Evolutionary conservation across 768 basidiomycete species (phyloP).

Genomic region (Serendipita sp.): DNA sequence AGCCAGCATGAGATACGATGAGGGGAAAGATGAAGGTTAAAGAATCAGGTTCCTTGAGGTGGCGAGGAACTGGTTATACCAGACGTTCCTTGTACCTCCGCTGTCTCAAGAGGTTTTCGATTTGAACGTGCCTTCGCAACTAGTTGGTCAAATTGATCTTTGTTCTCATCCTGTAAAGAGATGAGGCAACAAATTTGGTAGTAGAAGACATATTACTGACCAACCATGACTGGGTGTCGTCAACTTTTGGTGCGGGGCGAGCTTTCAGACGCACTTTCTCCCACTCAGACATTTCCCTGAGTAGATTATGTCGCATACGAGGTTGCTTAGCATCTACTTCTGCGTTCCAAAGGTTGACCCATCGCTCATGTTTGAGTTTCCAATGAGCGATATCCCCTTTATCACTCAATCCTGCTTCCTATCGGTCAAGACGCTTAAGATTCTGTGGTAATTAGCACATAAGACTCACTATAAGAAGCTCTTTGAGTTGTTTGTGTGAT

Average conservation of each 20-base stretch:
- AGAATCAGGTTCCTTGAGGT: background rate
- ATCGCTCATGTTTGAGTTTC: background rate
- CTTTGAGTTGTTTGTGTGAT: background rate
- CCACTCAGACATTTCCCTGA: constrained; percentile 1
- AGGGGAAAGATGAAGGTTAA: too few species aligned
- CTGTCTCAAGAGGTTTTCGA: background rate
- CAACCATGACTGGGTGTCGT: background rate
- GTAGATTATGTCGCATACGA: background rate
- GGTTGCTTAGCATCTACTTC: background rate
- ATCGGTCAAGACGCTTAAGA: background rate
- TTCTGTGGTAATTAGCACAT: background rate
- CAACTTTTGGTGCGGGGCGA: background rate
- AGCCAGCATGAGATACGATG: too few species aligned
- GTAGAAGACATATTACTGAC: background rate
- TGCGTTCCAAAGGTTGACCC: constrained; percentile 4
- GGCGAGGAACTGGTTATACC: background rate
- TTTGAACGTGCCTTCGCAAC: background rate
- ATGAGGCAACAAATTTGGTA: background rate
- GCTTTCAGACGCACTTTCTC: background rate
- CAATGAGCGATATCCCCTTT: background rate
- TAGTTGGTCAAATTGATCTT: background rate
- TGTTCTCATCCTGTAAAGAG: background rate
- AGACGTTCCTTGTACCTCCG: background rate
- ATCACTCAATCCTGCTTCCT: constrained; percentile 2
- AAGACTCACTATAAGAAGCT: background rate